Conservation (phyloP, 345 rosid species). For the Psidium friedrichsthalianum region DNA sequence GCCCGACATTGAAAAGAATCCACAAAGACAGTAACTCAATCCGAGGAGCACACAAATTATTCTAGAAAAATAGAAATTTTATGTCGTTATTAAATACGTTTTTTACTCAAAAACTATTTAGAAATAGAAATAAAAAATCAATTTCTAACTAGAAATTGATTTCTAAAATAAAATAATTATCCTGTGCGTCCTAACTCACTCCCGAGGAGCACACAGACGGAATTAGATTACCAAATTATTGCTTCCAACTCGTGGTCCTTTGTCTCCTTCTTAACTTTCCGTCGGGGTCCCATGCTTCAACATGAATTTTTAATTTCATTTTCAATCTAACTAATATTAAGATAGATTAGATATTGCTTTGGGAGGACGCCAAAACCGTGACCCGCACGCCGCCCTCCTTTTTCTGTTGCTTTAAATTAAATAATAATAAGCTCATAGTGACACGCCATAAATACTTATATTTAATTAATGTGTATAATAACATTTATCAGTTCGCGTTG, state of each 20-base stretch:
- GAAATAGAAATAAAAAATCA: too few species aligned
- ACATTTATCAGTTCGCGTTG: background rate
- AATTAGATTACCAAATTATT: background rate
- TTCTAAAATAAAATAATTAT: too few species aligned
- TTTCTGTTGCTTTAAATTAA: background rate
- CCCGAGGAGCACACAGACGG: background rate
- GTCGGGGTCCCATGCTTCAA: background rate
- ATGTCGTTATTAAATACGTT: too few species aligned
- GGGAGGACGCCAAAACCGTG: background rate
- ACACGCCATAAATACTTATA: too few species aligned
- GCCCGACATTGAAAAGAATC: background rate
- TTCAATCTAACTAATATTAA: background rate
- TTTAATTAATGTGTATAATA: too few species aligned
- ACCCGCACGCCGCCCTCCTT: background rate
- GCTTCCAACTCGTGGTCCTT: background rate
- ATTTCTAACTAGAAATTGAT: too few species aligned
- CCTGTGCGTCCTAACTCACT: background rate
- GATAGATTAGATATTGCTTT: background rate
- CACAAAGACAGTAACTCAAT: background rate
- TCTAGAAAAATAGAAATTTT: too few species aligned
- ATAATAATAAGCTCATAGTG: background rate
- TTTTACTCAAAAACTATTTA: too few species aligned
- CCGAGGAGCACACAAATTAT: too few species aligned
- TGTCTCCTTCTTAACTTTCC: background rate
- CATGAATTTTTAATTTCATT: background rate